A percentile compares a stretch with the other conserved stretches of the same genome.
These are phyloP conservation scores for Mycotypha africana DNA, from an alignment of 371 early-diverging fungal genomes.

Conservation along the genomic window DNA sequence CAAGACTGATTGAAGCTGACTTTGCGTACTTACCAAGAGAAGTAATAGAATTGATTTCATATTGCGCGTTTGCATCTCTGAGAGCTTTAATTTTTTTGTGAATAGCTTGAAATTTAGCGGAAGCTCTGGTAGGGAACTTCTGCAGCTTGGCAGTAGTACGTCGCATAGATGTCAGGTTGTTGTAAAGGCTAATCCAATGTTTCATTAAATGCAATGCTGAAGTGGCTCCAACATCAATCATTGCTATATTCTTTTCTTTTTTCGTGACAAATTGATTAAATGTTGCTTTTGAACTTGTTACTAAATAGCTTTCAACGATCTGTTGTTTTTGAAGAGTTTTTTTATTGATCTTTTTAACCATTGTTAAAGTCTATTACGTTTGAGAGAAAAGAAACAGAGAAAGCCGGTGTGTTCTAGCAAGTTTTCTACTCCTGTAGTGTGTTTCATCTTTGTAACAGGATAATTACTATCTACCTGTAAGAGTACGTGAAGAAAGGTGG, in stretches of 20 bases:
- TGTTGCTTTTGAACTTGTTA: conserved; percentile 15
- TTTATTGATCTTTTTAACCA: no score
- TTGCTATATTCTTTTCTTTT: conserved; percentile 10
- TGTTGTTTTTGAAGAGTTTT: conserved; percentile 17
- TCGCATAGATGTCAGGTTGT: conserved; percentile 3
- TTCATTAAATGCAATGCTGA: conserved; percentile 13
- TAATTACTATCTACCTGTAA: no score
- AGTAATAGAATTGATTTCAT: conserved; percentile 10
- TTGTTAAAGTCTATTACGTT: no score
- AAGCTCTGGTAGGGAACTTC: conserved; percentile 9
- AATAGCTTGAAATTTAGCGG: conserved; percentile 12
- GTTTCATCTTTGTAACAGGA: no score
- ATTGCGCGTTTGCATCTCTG: conserved; percentile 6
- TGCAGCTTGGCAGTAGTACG: conserved; percentile 13
- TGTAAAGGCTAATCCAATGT: conserved; percentile 12
- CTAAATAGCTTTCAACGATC: conserved; percentile 13
- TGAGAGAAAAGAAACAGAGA: no score
- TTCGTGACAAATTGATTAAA: conserved; percentile 12
- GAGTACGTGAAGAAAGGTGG: no score
- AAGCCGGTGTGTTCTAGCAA: no score
- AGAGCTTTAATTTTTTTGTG: conserved; percentile 14
- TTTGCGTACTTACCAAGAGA: conserved; percentile 13
- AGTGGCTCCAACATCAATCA: conserved; percentile 13
- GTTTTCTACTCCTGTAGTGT: no score
- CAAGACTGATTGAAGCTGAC: conserved; percentile 10